phyloP scores from a whole-genome alignment of 257 asterid species.

The Jasminum sambac region DNA sequence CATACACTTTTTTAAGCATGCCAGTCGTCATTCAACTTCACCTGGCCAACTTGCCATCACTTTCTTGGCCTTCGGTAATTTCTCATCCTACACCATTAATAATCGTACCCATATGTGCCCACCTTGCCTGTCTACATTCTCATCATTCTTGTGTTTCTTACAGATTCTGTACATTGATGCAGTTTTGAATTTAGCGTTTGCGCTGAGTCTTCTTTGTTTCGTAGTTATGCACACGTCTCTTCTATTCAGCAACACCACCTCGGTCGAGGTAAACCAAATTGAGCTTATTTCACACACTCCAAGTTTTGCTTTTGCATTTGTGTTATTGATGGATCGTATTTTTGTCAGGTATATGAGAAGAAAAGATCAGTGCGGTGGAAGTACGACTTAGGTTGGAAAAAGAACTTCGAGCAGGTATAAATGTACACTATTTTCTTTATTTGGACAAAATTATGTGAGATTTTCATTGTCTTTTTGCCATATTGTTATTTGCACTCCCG shows the following conservation, averaged over 20 bases:
- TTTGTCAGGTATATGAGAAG: slow-evolving; percentile 79
- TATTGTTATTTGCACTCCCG: too few relatives aligned
- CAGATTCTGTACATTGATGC: slow-evolving; percentile 78
- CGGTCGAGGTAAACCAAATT: slow-evolving; percentile 61
- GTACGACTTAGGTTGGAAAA: slow-evolving; percentile 76
- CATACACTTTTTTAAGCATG: slow-evolving; percentile 53
- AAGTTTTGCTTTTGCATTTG: not conserved
- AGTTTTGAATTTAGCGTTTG: slow-evolving; percentile 86
- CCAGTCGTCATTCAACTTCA: slow-evolving; percentile 50
- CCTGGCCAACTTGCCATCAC: slow-evolving; percentile 74
- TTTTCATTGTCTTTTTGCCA: too few relatives aligned
- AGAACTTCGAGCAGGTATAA: slow-evolving; percentile 77
- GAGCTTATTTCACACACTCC: not conserved
- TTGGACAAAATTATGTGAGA: too few relatives aligned
- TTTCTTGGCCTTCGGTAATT: slow-evolving; percentile 81
- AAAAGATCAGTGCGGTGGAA: slow-evolving; percentile 52
- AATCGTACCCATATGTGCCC: slow-evolving; percentile 3
- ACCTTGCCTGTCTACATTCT: slow-evolving; percentile 35
- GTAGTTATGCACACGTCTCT: slow-evolving; percentile 66
- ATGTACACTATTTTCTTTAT: too few relatives aligned
- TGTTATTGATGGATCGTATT: slow-evolving; percentile 6
- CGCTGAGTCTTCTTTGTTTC: slow-evolving; percentile 86
- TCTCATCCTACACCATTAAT: slow-evolving; percentile 17
- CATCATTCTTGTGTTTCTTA: slow-evolving; percentile 57
- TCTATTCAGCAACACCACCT: slow-evolving; percentile 78